Evolutionary conservation across 2,329 filamentous ascomycete species (phyloP).

Genomic region (Curvularia spicifera): DNA sequence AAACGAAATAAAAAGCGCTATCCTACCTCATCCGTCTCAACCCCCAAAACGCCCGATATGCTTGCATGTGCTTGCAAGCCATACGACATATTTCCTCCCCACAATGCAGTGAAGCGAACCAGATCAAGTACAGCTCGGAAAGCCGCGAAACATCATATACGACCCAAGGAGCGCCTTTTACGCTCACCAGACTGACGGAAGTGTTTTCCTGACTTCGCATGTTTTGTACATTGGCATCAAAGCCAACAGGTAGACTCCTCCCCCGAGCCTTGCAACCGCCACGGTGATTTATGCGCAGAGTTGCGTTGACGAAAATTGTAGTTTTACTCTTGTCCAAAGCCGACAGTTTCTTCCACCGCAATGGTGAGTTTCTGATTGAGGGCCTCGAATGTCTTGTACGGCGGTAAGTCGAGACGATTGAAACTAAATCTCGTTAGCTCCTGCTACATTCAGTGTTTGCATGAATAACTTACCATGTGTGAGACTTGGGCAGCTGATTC

Average conservation of each 20-base stretch:
- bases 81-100: slow-evolving; percentile 15
- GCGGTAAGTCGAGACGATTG: slow-evolving; percentile 93
- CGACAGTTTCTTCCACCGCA: slow-evolving; percentile 97
- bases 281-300: slow-evolving; percentile 1
- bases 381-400: slow-evolving; percentile 87
- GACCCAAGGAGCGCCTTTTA: slow-evolving; percentile 12
- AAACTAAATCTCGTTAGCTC: slow-evolving; percentile 66
- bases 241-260: slow-evolving; percentile 14
- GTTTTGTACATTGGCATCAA: slow-evolving; percentile 16
- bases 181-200: slow-evolving; percentile 8
- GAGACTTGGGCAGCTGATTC: slow-evolving; percentile 89
- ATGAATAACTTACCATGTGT: slow-evolving; percentile 80
- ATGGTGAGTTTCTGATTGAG: slow-evolving; percentile 91
- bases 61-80: slow-evolving; percentile 15
- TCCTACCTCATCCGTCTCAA: slow-evolving; percentile 11
- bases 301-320: neutral
- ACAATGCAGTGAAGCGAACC: slow-evolving; percentile 14
- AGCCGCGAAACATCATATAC: slow-evolving; percentile 14
- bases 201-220: slow-evolving; percentile 6
- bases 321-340: slow-evolving; percentile 89
- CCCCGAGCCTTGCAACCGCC: slow-evolving; percentile 1
- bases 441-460: neutral
- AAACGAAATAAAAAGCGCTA: slow-evolving; percentile 15
- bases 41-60: slow-evolving; percentile 12
- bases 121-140: slow-evolving; percentile 11